phyloP scores from a whole-genome alignment of 2,329 filamentous ascomycete species.

The Aureobasidium sp. region DNA sequence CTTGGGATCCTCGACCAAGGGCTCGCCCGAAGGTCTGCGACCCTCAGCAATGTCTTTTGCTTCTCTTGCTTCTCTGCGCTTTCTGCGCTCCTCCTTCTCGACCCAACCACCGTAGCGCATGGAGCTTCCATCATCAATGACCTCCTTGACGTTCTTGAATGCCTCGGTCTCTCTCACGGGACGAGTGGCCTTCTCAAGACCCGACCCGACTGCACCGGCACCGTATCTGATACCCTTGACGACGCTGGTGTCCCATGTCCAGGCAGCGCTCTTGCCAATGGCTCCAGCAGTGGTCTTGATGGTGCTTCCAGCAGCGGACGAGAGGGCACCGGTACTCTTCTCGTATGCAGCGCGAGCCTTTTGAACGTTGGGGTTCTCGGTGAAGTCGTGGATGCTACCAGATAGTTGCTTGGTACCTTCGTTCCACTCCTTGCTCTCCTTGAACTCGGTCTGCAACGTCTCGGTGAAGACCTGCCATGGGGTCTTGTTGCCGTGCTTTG shows the following conservation, averaged over 20 bases:
- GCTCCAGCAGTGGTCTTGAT: constrained; percentile 78
- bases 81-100: constrained; percentile 87
- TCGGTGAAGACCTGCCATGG: constrained; percentile 99
- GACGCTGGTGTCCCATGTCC: constrained; percentile 94
- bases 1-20: constrained; percentile 77
- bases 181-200: constrained; percentile 87
- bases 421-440: constrained; percentile 98
- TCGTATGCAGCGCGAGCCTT: constrained; percentile 79
- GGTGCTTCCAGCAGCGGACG: constrained; percentile 67
- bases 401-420: constrained; percentile 94
- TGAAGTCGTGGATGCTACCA: constrained; percentile 80
- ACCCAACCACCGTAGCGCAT: constrained; percentile 94
- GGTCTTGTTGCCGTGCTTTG: constrained; percentile 96
- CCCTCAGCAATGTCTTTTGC: constrained; percentile 45
- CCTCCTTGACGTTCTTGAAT: constrained; percentile 85
- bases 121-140: constrained; percentile 93
- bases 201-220: constrained; percentile 75
- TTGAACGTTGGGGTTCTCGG: constrained; percentile 84
- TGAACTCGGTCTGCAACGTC: constrained; percentile 88
- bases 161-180: constrained; percentile 91
- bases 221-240: constrained; percentile 86
- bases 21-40: constrained; percentile 41
- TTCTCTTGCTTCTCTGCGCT: constrained; percentile 65
- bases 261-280: constrained; percentile 82
- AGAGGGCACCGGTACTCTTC: constrained; percentile 74